Percentiles rank a stretch among this genome's conserved stretches.
Evolutionary conservation across 2,329 filamentous ascomycete genomes (phyloP).

Genomic region (Neonectria coccinea): DNA sequence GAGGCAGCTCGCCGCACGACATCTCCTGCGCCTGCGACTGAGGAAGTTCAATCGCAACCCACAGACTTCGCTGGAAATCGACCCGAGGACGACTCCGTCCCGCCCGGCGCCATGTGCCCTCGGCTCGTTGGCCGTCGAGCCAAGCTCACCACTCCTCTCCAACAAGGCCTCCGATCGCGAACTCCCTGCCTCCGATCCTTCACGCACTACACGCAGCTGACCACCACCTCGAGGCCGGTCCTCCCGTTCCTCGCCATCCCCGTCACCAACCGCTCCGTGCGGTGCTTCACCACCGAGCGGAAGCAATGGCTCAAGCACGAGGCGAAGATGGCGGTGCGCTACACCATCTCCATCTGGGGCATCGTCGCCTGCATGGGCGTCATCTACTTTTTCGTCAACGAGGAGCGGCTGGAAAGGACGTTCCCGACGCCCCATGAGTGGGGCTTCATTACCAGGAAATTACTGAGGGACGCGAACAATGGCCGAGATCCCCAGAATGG

Average conservation of each 20-base stretch:
- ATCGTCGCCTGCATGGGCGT: conserved; percentile 70
- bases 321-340: conserved; percentile 76
- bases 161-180: conserved; percentile 31
- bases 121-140: conserved; percentile 51
- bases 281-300: conserved; percentile 84
- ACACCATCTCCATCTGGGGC: conserved; percentile 73
- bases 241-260: conserved; percentile 64
- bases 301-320: conserved; percentile 78
- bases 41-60: background rate
- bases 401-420: conserved; percentile 79
- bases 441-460: conserved; percentile 76
- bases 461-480: conserved; percentile 72
- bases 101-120: conserved; percentile 52
- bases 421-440: conserved; percentile 89
- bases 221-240: conserved; percentile 50
- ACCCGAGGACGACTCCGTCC: conserved; percentile 9
- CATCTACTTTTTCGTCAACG: conserved; percentile 73
- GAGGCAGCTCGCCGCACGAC: conserved; percentile 11
- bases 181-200: conserved; percentile 44
- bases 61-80: background rate
- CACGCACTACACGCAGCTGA: conserved; percentile 45
- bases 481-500: conserved; percentile 66
- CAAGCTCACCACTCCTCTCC: conserved; percentile 31
- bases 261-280: conserved; percentile 65
- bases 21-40: background rate